phyloP scores from a whole-genome alignment of 2,329 filamentous ascomycete species.

The Dactylellina haptotyla region DNA sequence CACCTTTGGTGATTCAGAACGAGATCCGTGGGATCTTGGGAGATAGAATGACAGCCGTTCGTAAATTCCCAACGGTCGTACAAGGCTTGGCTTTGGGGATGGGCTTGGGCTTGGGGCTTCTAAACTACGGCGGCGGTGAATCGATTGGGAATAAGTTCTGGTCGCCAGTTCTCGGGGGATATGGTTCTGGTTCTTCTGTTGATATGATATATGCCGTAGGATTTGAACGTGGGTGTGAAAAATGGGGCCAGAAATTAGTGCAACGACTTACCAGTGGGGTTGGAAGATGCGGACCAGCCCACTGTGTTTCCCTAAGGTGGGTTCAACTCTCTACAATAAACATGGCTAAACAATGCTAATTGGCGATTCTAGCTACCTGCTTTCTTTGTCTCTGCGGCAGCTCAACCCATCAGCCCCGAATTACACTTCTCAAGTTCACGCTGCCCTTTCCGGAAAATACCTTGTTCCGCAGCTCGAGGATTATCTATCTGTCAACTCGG shows the following conservation, averaged over 20 bases:
- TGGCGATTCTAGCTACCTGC: constrained; percentile 25
- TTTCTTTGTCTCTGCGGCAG: constrained; percentile 43
- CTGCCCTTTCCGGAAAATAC: constrained; percentile 49
- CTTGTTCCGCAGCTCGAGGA: constrained; percentile 52
- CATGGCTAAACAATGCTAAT: not conserved
- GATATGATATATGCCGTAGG: constrained; percentile 51
- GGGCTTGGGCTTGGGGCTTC: constrained; percentile 45
- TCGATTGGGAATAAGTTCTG: constrained; percentile 48
- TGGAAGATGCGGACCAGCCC: constrained; percentile 45
- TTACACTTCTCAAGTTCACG: constrained; percentile 52
- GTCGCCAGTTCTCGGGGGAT: constrained; percentile 47
- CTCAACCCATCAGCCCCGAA: constrained; percentile 47
- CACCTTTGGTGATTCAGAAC: constrained; percentile 44
- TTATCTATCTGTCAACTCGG: constrained; percentile 46
- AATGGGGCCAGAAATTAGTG: constrained; percentile 47
- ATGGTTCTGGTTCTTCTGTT: constrained; percentile 25
- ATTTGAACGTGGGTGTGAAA: constrained; percentile 51
- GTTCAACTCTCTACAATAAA: not conserved
- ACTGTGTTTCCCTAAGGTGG: constrained; percentile 49
- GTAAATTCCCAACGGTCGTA: constrained; percentile 51
- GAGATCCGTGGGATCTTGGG: constrained; percentile 49
- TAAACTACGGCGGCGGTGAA: constrained; percentile 46
- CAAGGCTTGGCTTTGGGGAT: constrained; percentile 50
- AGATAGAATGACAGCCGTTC: constrained; percentile 50
- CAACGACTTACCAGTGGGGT: constrained; percentile 40